These are phyloP conservation scores for Ophiocordyceps australis DNA, from an alignment of 2,329 filamentous ascomycete species.

Conservation along the genomic window DNA sequence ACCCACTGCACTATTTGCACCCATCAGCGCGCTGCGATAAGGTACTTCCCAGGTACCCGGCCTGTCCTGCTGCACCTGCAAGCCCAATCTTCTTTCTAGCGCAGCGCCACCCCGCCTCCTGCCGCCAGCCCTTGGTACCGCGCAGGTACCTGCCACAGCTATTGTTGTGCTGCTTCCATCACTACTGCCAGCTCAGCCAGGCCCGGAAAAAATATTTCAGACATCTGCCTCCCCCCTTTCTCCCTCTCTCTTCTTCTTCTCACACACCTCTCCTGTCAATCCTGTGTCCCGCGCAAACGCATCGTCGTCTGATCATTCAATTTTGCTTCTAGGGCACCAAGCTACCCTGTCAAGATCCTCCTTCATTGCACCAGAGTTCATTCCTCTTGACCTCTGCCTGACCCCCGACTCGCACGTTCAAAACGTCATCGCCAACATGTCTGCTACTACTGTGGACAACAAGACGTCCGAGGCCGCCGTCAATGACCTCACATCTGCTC, in stretches of 20 bases:
- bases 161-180: no score
- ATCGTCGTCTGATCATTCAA: slow-evolving; percentile 24
- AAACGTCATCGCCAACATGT: slow-evolving; percentile 55
- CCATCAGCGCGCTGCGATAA: no score
- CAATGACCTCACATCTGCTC: slow-evolving; percentile 59
- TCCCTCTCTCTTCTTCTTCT: slow-evolving; percentile 13
- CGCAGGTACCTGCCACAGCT: no score
- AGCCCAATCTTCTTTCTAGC: no score
- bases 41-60: no score
- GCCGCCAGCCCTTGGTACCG: no score
- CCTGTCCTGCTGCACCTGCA: no score
- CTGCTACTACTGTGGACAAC: slow-evolving; percentile 44
- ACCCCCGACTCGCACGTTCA: no score
- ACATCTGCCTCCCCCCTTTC: slow-evolving; percentile 12
- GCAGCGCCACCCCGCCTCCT: no score
- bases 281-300: slow-evolving; percentile 26
- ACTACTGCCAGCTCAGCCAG: no score
- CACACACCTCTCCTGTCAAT: slow-evolving; percentile 24
- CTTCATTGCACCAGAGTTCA: slow-evolving; percentile 59
- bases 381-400: slow-evolving; percentile 25
- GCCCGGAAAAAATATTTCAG: slow-evolving; percentile 23
- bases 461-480: slow-evolving; percentile 47
- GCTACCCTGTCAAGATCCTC: slow-evolving; percentile 52
- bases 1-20: no score
- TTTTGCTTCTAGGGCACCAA: slow-evolving; percentile 66